Conservation (phyloP, 129 eudicot species). For the Flaveria trinervia region DNA sequence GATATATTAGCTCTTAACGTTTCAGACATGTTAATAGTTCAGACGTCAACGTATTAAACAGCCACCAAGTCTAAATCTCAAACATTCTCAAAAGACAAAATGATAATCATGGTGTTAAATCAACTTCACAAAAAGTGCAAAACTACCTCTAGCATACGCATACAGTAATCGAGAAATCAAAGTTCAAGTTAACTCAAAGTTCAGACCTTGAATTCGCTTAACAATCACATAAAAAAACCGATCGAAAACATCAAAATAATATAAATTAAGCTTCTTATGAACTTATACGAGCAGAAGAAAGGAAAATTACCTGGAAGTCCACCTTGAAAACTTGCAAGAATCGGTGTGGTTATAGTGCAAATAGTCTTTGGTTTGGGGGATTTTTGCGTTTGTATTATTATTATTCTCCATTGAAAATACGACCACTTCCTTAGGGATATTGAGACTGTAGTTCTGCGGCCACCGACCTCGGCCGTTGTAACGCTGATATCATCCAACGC, state of each 20-base stretch:
- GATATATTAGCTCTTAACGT: too few relatives aligned
- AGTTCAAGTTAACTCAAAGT: not conserved
- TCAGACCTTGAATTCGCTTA: not conserved
- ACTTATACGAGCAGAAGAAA: not conserved
- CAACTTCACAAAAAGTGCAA: too few relatives aligned
- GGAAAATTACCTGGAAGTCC: constrained; percentile 62
- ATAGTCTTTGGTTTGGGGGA: constrained; percentile 37
- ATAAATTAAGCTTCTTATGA: not conserved
- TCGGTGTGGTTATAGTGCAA: constrained; percentile 75
- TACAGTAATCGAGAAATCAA: not conserved
- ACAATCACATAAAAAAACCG: not conserved
- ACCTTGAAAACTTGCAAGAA: constrained; percentile 60
- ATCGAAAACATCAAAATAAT: not conserved
- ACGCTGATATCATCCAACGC: constrained; percentile 30
- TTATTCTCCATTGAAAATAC: constrained; percentile 20
- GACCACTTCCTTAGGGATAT: constrained; percentile 10
- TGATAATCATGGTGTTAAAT: too few relatives aligned
- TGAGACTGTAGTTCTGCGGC: constrained; percentile 30
- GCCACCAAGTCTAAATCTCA: too few relatives aligned
- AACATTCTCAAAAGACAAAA: too few relatives aligned
- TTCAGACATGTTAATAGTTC: too few relatives aligned
- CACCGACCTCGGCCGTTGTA: constrained; percentile 32
- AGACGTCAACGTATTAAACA: too few relatives aligned
- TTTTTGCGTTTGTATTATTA: not conserved
- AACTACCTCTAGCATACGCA: not conserved